Evolutionary conservation across 2,329 filamentous ascomycete species (phyloP), one percentile per base, ranked within the genome.

Genomic region (Nemania sp.): DNA sequence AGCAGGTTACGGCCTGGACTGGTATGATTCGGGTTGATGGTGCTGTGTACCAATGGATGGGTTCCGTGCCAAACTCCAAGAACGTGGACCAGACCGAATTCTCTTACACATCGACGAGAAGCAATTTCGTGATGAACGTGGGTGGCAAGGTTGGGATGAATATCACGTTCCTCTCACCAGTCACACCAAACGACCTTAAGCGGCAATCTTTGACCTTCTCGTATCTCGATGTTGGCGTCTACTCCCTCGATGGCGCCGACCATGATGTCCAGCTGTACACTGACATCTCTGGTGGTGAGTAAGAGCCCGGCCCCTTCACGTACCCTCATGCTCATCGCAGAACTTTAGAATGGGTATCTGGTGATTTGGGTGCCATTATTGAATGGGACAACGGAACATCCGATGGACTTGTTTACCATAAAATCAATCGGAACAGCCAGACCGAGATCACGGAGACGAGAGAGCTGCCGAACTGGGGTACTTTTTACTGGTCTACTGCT

Each of bases 391-490:
- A 83, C 62, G 81, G 77, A 37, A 78, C 76, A 1, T 69, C 69
- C 11, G 76, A 80, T 29, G 79, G 78, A 3, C 77, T 91, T 39
- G 79, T 81, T 5, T 91, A 88, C 69, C 89, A 91, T 76, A 82
- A 82, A 50, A 84, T 91, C 59, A 81, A 80, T 65, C 81, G 85
- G 46, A 78, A 82, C 62, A 73, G 79, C 9, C 88, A 94, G 73
- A 76, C 84, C 50, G 76, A 87, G 17, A 88, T 95, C 56, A 83
- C 84, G 1, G 92, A 96, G 72, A 77, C 78, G 12, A 77, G 77
- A 42, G 88, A 96, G 69, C 87, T 89, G 66, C 84, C 90, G 0
- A 89, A 92, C 77, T 96, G 92, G 92, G 92, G 92, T 2, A 87
- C 84, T 52, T 84, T 93, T 77, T 73, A 71, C 74, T 92, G 92